Conservation (phyloP, 2,329 filamentous ascomycete genomes). For the Albophoma yamanashiensis region DNA sequence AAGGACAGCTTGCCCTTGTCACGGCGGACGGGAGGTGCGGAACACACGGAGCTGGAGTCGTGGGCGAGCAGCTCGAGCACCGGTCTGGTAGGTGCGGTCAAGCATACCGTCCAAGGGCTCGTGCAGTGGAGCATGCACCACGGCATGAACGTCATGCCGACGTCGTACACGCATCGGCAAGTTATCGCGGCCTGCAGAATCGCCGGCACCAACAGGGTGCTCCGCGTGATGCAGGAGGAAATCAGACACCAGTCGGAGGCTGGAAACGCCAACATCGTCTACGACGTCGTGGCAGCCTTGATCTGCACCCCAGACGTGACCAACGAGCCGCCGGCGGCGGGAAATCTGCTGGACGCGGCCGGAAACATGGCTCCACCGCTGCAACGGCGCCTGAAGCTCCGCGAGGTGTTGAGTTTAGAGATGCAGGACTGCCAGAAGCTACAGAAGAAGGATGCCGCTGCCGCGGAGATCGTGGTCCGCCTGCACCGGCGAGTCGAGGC, state of each 20-base stretch:
- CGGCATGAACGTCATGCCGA: slow-evolving; percentile 41
- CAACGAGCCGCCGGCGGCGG: slow-evolving; percentile 26
- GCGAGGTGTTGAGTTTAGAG: slow-evolving; percentile 47
- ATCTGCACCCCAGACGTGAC: slow-evolving; percentile 55
- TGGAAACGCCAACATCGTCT: slow-evolving; percentile 48
- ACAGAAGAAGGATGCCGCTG: slow-evolving; percentile 42
- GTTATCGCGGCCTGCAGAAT: slow-evolving; percentile 50
- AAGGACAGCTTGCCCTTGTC: slow-evolving; percentile 47
- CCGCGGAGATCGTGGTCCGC: slow-evolving; percentile 52
- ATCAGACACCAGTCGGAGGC: slow-evolving; percentile 49
- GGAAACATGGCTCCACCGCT: slow-evolving; percentile 22
- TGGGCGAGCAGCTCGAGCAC: slow-evolving; percentile 50
- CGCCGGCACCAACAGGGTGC: slow-evolving; percentile 48
- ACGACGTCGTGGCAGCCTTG: slow-evolving; percentile 60
- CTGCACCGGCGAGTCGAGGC: slow-evolving; percentile 54
- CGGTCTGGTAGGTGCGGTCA: slow-evolving; percentile 47
- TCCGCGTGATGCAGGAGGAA: slow-evolving; percentile 57
- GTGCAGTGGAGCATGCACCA: slow-evolving; percentile 56
- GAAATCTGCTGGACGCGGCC: slow-evolving; percentile 20
- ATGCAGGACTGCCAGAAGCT: slow-evolving; percentile 47
- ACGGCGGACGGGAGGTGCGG: slow-evolving; percentile 50
- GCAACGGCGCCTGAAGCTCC: slow-evolving; percentile 44
- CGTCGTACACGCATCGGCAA: slow-evolving; percentile 63
- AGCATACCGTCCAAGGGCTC: slow-evolving; percentile 50
- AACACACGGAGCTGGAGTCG: slow-evolving; percentile 55